Evolutionary conservation across 371 early-diverging fungal species (phyloP).

Genomic region (Saksenaea vasiformis): DNA sequence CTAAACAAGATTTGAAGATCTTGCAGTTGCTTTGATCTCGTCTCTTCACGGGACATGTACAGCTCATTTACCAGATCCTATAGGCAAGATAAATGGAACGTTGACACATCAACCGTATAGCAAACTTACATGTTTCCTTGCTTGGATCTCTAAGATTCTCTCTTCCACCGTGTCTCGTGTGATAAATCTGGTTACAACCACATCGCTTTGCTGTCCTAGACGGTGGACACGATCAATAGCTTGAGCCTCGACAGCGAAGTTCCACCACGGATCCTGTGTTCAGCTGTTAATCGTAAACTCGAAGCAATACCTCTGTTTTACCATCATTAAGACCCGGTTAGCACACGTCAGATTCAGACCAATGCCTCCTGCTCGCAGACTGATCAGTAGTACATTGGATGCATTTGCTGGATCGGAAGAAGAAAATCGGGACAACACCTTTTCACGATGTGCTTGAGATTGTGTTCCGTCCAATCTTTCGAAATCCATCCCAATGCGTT

Average conservation of each 20-base stretch:
- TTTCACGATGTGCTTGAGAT: conserved; percentile 59
- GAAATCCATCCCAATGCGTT: conserved; percentile 51
- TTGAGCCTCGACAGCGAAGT: conserved; percentile 77
- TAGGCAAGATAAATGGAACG: neutral
- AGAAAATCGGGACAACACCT: conserved; percentile 60
- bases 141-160: conserved; percentile 63
- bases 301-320: conserved; percentile 16
- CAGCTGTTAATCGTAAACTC: neutral
- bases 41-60: conserved; percentile 52
- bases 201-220: conserved; percentile 70
- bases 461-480: conserved; percentile 74
- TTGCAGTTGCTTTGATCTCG: conserved; percentile 45
- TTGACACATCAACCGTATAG: neutral
- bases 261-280: conserved; percentile 86
- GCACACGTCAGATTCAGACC: conserved; percentile 89
- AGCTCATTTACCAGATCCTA: conserved; percentile 50
- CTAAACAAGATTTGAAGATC: conserved; percentile 53
- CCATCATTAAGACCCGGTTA: conserved; percentile 69
- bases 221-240: conserved; percentile 91
- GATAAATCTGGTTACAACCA: conserved; percentile 63
- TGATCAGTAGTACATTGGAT: conserved; percentile 72
- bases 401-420: conserved; percentile 26
- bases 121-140: conserved; percentile 51
- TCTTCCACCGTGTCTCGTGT: conserved; percentile 65
- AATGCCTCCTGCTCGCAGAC: conserved; percentile 87